Evolutionary conservation across 139 green algal species (phyloP).

Genomic region (Limnomonas spitsbergensis): DNA sequence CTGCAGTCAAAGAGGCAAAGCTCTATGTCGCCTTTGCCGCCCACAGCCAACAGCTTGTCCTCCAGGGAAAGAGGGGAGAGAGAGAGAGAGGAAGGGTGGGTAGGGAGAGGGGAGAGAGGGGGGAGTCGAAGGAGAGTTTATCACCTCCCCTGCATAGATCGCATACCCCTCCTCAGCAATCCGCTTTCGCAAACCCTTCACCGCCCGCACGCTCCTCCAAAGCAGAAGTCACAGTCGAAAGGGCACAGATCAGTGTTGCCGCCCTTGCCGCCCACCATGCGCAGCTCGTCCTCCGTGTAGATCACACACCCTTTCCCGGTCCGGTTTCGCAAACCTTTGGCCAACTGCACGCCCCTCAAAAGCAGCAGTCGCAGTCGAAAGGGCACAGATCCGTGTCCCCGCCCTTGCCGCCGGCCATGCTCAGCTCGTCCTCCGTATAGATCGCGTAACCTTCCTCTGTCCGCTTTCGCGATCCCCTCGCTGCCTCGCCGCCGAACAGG

Average conservation of each 20-base stretch:
- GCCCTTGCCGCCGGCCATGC: conserved; percentile 42
- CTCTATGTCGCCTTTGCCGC: conserved; percentile 60
- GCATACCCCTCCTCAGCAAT: conserved; percentile 78
- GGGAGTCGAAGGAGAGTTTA: too few species aligned
- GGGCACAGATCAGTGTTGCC: conserved; percentile 70
- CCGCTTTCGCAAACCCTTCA: conserved; percentile 57
- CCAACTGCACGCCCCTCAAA: too few species aligned
- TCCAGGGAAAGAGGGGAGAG: too few species aligned
- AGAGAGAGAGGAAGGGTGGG: too few species aligned
- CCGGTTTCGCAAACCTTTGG: conserved; percentile 57
- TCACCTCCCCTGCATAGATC: too few species aligned
- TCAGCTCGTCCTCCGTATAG: conserved; percentile 78
- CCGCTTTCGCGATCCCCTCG: conserved; percentile 47
- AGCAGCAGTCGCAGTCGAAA: conserved; percentile 88
- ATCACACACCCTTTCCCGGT: conserved; percentile 79
- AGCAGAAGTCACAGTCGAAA: conserved; percentile 88
- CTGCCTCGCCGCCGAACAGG: conserved; percentile 56
- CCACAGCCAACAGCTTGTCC: conserved; percentile 64
- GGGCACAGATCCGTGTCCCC: conserved; percentile 73
- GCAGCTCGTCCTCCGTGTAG: conserved; percentile 77
- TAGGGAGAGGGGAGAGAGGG: too few species aligned
- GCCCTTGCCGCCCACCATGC: conserved; percentile 50
- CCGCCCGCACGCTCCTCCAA: too few species aligned
- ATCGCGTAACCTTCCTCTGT: conserved; percentile 81
- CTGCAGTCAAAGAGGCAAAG: conserved; percentile 84